Evolutionary conservation across 805 yeast genomes (phyloP).

Genomic region (Teunomyces aglyptinius): DNA sequence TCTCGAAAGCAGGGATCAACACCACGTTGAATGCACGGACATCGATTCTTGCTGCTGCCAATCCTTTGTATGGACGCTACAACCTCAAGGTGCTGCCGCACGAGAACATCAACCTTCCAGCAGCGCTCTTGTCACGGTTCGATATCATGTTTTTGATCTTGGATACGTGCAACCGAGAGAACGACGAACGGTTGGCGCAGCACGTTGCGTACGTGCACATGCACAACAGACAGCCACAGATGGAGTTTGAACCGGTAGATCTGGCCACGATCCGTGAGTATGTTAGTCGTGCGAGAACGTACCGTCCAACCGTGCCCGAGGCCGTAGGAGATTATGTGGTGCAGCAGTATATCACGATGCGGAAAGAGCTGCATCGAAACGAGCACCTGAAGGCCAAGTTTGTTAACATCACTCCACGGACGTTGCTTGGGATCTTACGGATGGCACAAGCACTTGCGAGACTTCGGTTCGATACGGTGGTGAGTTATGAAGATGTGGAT

Average conservation of each 20-base stretch:
- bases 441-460: conserved; percentile 94
- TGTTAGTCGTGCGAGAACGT: conserved; percentile 79
- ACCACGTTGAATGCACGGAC: conserved; percentile 95
- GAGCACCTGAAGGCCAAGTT: conserved; percentile 76
- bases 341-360: conserved; percentile 80
- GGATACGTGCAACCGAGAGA: conserved; percentile 77
- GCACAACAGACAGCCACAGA: conserved; percentile 82
- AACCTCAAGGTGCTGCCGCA: conserved; percentile 87
- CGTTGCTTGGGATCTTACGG: conserved; percentile 85
- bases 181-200: conserved; percentile 81
- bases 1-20: conserved; percentile 96
- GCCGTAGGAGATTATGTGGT: conserved; percentile 86
- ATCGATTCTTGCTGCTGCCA: conserved; percentile 97
- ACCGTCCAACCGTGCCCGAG: conserved; percentile 79
- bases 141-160: conserved; percentile 84
- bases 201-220: conserved; percentile 97
- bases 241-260: conserved; percentile 72
- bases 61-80: conserved; percentile 93
- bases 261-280: conserved; percentile 81
- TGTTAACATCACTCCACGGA: conserved; percentile 93
- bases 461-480: conserved; percentile 73
- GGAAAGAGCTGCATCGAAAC: conserved; percentile 84
- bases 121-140: conserved; percentile 92
- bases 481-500: conserved; percentile 80
- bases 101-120: conserved; percentile 94